phyloP scores from a whole-genome alignment of 2,329 filamentous ascomycete genomes.

The Talaromyces funiculosus region DNA sequence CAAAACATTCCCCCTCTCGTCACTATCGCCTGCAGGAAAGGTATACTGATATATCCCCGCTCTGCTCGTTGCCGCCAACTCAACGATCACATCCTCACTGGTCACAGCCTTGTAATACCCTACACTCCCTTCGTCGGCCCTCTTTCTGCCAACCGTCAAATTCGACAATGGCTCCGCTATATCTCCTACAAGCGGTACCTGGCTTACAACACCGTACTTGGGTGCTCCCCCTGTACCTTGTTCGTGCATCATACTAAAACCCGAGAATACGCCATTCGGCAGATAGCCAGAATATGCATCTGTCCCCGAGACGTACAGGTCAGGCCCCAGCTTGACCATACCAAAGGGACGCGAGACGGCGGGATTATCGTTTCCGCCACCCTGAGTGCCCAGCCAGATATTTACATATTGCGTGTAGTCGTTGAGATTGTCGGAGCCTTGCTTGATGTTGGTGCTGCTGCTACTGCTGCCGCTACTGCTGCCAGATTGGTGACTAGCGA shows the following conservation, averaged over 20 bases:
- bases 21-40: slow-evolving; percentile 43
- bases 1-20: slow-evolving; percentile 49
- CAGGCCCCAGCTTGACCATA: slow-evolving; percentile 53
- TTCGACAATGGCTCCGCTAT: slow-evolving; percentile 52
- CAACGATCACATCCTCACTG: slow-evolving; percentile 52
- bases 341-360: slow-evolving; percentile 53
- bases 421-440: neutral
- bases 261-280: slow-evolving; percentile 48
- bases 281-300: slow-evolving; percentile 51
- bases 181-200: slow-evolving; percentile 50
- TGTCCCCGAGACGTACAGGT: slow-evolving; percentile 49
- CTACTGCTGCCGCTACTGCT: neutral
- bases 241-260: slow-evolving; percentile 51
- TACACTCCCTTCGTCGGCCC: slow-evolving; percentile 49
- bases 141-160: slow-evolving; percentile 51
- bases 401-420: slow-evolving; percentile 12
- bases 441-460: too few relatives aligned
- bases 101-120: slow-evolving; percentile 62
- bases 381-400: neutral
- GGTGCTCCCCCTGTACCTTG: slow-evolving; percentile 48
- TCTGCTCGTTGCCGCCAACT: slow-evolving; percentile 59
- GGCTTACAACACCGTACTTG: slow-evolving; percentile 47
- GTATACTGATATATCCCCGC: slow-evolving; percentile 61
- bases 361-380: slow-evolving; percentile 50
- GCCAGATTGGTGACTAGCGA: neutral